Evolutionary conservation across 805 yeast genomes (phyloP).

Genomic region (Scheffersomyces ergatensis): DNA sequence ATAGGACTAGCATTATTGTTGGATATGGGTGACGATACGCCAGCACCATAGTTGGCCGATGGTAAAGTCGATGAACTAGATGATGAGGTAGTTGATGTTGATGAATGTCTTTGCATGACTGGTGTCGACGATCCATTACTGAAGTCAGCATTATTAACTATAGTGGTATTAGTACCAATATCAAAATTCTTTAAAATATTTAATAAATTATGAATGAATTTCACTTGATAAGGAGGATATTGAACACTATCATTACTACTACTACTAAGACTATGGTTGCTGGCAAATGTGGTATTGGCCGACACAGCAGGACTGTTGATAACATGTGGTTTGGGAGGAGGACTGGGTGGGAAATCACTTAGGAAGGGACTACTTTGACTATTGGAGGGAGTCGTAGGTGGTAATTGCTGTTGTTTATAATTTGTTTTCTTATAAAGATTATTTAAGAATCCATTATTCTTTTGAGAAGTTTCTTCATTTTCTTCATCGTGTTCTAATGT

Average conservation of each 20-base stretch:
- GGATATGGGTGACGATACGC: not conserved
- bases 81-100: not conserved
- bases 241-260: not conserved
- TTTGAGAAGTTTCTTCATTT: constrained; percentile 11
- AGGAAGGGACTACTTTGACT: constrained; percentile 1
- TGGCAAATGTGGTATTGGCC: not conserved
- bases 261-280: not conserved
- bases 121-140: not conserved
- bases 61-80: constrained; percentile 1
- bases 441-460: not conserved
- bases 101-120: not conserved
- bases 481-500: constrained; percentile 35
- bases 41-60: not conserved
- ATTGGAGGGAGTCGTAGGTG: not conserved
- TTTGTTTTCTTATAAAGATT: not conserved
- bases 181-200: constrained; percentile 38
- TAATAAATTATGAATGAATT: constrained; percentile 31
- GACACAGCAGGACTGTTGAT: not conserved
- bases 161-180: constrained; percentile 27
- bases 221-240: constrained; percentile 26
- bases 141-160: not conserved
- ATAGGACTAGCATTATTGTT: constrained; percentile 28
- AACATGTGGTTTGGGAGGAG: constrained; percentile 1
- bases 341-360: constrained; percentile 2
- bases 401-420: not conserved